Evolutionary conservation across 2,329 filamentous ascomycete species (phyloP), one percentile per base, ranked within the genome.

Genomic region (Tolypocladium sp.): DNA sequence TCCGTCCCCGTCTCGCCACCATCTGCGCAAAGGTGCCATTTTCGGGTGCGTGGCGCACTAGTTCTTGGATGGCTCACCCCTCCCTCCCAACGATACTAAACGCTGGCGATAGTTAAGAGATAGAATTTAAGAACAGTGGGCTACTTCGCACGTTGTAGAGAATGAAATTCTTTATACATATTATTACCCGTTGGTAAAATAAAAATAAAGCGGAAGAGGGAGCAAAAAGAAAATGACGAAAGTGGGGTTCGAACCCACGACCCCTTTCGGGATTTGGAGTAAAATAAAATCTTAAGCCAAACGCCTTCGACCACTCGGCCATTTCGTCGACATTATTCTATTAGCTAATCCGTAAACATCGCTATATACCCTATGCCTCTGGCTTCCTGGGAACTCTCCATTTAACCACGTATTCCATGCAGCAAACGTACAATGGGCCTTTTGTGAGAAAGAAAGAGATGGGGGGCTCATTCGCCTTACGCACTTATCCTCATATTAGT

Each of bases 241-340:
- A 37, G 52, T 55, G 52, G 52, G 52, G 52, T 55, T 37, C 52
- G 52, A 54, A 55, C 52, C 52, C 52, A 55, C 30, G 52, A 55
- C 52, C 52, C 52, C 37, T 37, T 55, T 25, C 52, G 52, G 52
- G 30, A 55, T 55, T 55, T 55, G 52, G 52, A 37, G 17, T 37
- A 37, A 55, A 49, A 27, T 55, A 17, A 55, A 22, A 25, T 22
- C 52, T 37, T 55, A 37, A 55, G 30, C 52, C 52, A 55, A 55
- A 55, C 52, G 52, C 30, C 52, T 37, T 55, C 42, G 37, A 55
- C 52, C 52, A 55, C 52, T 37, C 52, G 30, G 52, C 52, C 52
- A 55, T 55, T 55, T 55, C 30, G 52, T 55, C 52, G 30, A 35
- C 30, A 49, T 49, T 49, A 49, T 49, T 46, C 44, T 46, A 46